Evolutionary conservation across 2,329 filamentous ascomycete species (phyloP).

Genomic region (Fusarium oligoseptatum): DNA sequence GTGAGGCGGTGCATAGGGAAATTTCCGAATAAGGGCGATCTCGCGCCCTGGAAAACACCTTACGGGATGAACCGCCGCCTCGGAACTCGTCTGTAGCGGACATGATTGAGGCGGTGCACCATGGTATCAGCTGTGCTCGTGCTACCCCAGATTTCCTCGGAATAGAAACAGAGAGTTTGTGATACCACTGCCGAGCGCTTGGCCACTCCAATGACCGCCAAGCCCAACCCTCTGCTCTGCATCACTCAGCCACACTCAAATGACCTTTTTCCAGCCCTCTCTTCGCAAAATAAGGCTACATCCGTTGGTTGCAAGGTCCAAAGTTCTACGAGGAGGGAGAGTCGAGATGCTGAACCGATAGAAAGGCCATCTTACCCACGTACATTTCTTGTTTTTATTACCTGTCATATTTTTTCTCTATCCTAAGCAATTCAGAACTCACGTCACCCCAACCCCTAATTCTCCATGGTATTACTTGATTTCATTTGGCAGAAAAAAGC

Average conservation of each 20-base stretch:
- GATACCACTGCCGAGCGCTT: not conserved
- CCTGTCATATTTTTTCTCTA: too few species aligned
- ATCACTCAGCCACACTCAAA: not conserved
- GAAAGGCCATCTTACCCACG: too few species aligned
- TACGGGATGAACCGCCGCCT: not conserved
- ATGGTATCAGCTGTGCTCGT: not conserved
- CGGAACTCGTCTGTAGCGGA: not conserved
- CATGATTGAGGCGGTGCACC: not conserved
- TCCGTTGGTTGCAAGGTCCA: not conserved
- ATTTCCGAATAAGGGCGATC: not conserved
- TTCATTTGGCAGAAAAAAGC: too few species aligned
- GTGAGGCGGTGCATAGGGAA: not conserved
- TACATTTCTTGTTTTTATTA: too few species aligned
- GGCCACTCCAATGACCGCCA: not conserved
- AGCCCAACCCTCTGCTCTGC: not conserved
- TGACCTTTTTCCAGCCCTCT: not conserved
- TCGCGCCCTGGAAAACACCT: not conserved
- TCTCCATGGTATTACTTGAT: too few species aligned
- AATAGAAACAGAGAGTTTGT: not conserved
- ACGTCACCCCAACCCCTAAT: too few species aligned
- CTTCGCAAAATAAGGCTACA: not conserved
- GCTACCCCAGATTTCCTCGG: not conserved
- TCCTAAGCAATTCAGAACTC: too few species aligned
- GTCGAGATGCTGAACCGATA: too few species aligned
- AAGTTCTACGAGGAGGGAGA: too few species aligned